A percentile compares a stretch with the other conserved stretches of the same genome.
These are phyloP conservation scores for Elasticomyces elasticus DNA, from an alignment of 495 filamentous ascomycete species.

Conservation along the genomic window DNA sequence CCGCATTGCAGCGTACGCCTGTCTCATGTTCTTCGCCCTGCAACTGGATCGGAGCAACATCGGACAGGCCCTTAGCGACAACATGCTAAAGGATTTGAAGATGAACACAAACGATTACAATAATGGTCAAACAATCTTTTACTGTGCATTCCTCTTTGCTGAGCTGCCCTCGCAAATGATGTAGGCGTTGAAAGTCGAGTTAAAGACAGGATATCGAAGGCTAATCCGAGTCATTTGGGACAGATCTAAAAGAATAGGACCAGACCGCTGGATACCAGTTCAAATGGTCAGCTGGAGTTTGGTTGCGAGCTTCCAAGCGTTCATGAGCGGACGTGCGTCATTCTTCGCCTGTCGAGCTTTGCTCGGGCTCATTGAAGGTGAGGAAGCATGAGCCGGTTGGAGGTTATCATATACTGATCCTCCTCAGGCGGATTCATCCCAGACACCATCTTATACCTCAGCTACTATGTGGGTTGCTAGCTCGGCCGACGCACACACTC, in stretches of 20 bases:
- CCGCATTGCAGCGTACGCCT: conserved; percentile 32
- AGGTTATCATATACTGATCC: conserved; percentile 40
- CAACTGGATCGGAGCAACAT: conserved; percentile 32
- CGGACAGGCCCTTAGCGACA: conserved; percentile 15
- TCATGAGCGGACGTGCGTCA: no score
- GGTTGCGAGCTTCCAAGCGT: no score
- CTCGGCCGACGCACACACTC: no score
- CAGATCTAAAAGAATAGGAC: conserved; percentile 41
- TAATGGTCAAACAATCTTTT: conserved; percentile 34
- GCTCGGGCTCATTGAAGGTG: no score
- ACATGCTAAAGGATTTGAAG: conserved; percentile 32
- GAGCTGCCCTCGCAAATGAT: conserved; percentile 41
- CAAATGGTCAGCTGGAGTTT: no score
- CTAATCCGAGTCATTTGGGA: no score
- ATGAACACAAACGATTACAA: conserved; percentile 44
- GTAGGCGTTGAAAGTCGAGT: no score
- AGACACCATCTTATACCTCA: conserved; percentile 42
- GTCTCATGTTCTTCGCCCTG: conserved; percentile 40
- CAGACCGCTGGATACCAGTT: conserved; percentile 40
- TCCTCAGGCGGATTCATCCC: conserved; percentile 34
- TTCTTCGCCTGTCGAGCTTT: no score
- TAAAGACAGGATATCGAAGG: no score
- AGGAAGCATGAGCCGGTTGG: no score
- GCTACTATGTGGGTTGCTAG: no score
- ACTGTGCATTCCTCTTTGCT: conserved; percentile 38